Evolutionary conservation across 768 basidiomycete species (phyloP), one percentile per base, ranked within the genome.

Genomic region (Myochromella boudieri): DNA sequence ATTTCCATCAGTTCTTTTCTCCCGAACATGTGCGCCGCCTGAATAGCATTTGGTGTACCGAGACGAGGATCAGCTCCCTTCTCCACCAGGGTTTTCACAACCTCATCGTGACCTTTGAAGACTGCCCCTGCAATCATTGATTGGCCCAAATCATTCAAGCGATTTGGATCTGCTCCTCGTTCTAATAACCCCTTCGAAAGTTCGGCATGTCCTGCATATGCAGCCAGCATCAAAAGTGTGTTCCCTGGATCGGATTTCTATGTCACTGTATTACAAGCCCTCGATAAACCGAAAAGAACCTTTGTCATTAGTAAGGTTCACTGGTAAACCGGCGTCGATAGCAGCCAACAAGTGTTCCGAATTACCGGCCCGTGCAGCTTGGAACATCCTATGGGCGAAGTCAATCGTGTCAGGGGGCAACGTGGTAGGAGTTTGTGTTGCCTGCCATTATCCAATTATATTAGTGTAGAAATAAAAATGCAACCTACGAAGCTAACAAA

Each of bases 91-190:
- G 69, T 66, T n/a, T 69, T 70, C 1, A 86, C 83, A 37, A 89
- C 71, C 6, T 79, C 82, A 46, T 79, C 76, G 57, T 85, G 72
- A 0, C 71, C 77, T 62, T 91, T 91, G 69, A 89, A 91, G 0
- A 90, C 79, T 0, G 84, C 87, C 2, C 88, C 89, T 6, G 88
- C 84, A 17, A 91, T 67, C 18, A 87, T 81, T 7, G 84, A 82
- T 55, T 91, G 89, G 0, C 78, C 80, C 2, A 76, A 71, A 54
- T 90, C 86, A 61, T 91, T 91, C 41, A 81, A 58, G 9, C 80
- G 69, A 56, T 88, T 83, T 1, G 82, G 78, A 61, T 90, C 85
- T 29, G 79, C 85, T 2, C 77, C 77, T 26, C 75, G 72, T 5
- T 65, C 55, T 37, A 89, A 63, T 21, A 91, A 73, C 11, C 71